These are phyloP conservation scores for Serendipita sp. DNA, from an alignment of 768 basidiomycete genomes.

Conservation along the genomic window DNA sequence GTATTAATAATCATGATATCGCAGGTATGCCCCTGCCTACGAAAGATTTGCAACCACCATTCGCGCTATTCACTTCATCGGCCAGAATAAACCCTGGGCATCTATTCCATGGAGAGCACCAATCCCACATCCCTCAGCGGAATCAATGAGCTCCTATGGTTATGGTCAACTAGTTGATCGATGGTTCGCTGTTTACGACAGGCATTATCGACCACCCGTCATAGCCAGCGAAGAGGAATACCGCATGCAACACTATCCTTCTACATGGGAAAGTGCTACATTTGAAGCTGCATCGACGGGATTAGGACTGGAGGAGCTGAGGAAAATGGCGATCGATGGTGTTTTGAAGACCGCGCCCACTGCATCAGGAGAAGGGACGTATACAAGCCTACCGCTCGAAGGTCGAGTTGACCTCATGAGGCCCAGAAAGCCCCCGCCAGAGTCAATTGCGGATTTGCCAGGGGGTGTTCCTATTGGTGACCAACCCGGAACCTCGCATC, in stretches of 20 bases:
- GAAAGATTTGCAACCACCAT: conserved; percentile 82
- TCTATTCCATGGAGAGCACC: conserved; percentile 55
- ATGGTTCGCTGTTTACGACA: conserved; percentile 87
- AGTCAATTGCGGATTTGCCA: conserved; percentile 8
- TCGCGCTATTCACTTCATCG: conserved; percentile 84
- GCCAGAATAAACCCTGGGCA: conserved; percentile 90
- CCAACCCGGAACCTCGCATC: not conserved
- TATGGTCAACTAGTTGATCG: conserved; percentile 72
- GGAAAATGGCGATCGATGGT: conserved; percentile 45
- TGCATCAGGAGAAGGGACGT: conserved; percentile 44
- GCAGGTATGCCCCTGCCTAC: conserved; percentile 91
- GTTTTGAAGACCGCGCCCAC: conserved; percentile 20
- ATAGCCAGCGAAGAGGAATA: conserved; percentile 32
- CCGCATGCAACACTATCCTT: conserved; percentile 48
- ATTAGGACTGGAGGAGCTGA: conserved; percentile 50
- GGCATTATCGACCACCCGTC: conserved; percentile 49
- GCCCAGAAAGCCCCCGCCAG: conserved; percentile 21
- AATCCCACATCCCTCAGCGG: conserved; percentile 13
- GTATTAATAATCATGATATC: conserved; percentile 17
- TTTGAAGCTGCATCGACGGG: not conserved
- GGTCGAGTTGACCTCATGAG: conserved; percentile 82
- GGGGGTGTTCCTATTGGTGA: not conserved
- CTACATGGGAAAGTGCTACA: conserved; percentile 52
- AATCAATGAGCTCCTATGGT: conserved; percentile 41
- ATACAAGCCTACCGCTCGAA: conserved; percentile 67